Base-by-base conservation (phyloP, 176 grass and related monocot species). In the Aegilops longissima region DNA sequence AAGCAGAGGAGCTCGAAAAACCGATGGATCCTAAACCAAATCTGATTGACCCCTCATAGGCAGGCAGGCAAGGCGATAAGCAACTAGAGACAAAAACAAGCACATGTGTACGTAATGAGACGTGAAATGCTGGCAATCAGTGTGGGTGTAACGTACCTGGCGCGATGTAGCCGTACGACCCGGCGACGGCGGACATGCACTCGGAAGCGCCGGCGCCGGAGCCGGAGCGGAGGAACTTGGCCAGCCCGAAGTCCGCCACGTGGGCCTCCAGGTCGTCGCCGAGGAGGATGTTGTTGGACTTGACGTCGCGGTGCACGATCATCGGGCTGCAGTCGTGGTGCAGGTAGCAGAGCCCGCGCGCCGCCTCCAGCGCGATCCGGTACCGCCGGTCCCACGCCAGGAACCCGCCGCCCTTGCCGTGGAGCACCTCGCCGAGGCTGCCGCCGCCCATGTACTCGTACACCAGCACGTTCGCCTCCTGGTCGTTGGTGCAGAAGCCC, bases 101-200 rank as follows among this genome's bases (percentile, higher is more conserved):
- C 29, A n/a, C 66, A n/a, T 70, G 80, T 67, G 72, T 42, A 72
- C 49, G 72, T 42, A 72, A 71, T 8, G 9, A 39, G 8, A 70
- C 2, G 33, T 25, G 9, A 69, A 31, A 24, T 18, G 20, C 67
- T 1, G 33, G n/a, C 5, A 36, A 8, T 9, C 1, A 6, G 8
- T 17, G 78, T 29, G 56, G 0, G 34, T 11, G 44, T 3, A 10
- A 47, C 47, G 14, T 16, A 98, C 96, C 96, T 35, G 93, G 96
- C 6, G 96, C 96, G 83, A 98, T 98, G 86, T 98, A 98, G 61
- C 96, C 96, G 88, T 98, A 98, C n/a, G 96, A 98, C 1, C 96
- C 96, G 9, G 93, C 96, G 73, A 98, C 92, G 34, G 94, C 94
- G 63, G 97, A 99, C 93, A 98, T 95, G 93, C 93, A 94, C 82